A percentile compares a stretch with the other conserved stretches of the same genome.
These are phyloP conservation scores for Penicillium odoratum DNA, from an alignment of 495 filamentous ascomycete genomes.

Conservation along the genomic window DNA sequence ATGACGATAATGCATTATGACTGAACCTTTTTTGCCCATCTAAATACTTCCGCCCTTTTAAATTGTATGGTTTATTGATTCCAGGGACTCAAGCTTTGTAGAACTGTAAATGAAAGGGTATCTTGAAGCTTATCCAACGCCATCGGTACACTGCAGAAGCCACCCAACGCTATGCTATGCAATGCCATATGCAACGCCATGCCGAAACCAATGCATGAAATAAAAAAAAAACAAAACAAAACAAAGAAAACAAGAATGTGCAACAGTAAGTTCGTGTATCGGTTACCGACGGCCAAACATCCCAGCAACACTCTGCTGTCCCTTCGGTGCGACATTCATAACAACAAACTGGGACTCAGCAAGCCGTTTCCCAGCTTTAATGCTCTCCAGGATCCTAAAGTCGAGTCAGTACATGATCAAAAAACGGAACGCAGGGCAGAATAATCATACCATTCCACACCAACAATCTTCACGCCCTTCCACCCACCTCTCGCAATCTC, in stretches of 20 bases:
- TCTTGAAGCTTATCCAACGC: conserved; percentile 5
- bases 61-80: background rate
- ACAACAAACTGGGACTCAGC: conserved; percentile 69
- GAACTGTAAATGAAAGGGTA: conserved; percentile 6
- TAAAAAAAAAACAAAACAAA: conserved; percentile 1
- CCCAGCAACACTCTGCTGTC: conserved; percentile 62
- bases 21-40: conserved; percentile 6
- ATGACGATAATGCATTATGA: conserved; percentile 30
- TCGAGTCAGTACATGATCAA: background rate
- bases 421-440: background rate
- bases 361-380: conserved; percentile 71
- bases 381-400: conserved; percentile 72
- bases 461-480: conserved; percentile 74
- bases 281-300: conserved; percentile 36
- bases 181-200: conserved; percentile 10
- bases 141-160: conserved; percentile 5
- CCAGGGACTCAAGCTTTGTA: conserved; percentile 4
- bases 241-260: conserved; percentile 3
- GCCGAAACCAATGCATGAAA: conserved; percentile 7
- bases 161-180: conserved; percentile 6
- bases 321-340: conserved; percentile 56
- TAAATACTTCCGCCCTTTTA: background rate
- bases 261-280: background rate
- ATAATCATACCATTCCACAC: conserved; percentile 70
- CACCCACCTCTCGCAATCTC: conserved; percentile 65